Evolutionary conservation across 2,329 filamentous ascomycete species (phyloP).

Genomic region (Aspergillus chevalieri): DNA sequence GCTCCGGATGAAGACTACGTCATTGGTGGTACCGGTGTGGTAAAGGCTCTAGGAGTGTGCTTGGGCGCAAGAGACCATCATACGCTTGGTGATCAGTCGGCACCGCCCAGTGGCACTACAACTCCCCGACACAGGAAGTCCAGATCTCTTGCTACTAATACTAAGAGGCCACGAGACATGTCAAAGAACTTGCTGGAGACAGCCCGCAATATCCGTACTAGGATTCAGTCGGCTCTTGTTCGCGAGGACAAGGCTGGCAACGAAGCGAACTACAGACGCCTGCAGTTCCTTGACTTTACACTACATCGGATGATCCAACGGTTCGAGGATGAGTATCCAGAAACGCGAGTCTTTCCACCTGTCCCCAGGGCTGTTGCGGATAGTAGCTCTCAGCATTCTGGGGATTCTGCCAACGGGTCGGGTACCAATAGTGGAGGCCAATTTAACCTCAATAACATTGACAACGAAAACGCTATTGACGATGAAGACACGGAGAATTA

Average conservation of each 20-base stretch:
- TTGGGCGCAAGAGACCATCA: conserved; percentile 68
- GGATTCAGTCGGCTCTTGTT: conserved; percentile 75
- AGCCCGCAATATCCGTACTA: conserved; percentile 77
- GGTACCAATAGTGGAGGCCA: conserved; percentile 27
- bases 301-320: conserved; percentile 86
- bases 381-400: conserved; percentile 29
- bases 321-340: conserved; percentile 94
- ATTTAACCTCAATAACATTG: conserved; percentile 20
- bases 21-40: conserved; percentile 89
- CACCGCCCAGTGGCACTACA: conserved; percentile 46
- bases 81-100: conserved; percentile 37
- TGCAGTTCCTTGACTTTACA: conserved; percentile 82
- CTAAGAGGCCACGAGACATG: conserved; percentile 77
- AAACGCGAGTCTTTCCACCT: conserved; percentile 56
- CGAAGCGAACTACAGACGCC: conserved; percentile 69
- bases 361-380: conserved; percentile 17
- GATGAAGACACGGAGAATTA: conserved; percentile 39
- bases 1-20: conserved; percentile 91
- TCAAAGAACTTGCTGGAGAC: conserved; percentile 82
- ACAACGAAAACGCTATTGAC: conserved; percentile 28
- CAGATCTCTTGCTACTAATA: conserved; percentile 39
- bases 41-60: conserved; percentile 87
- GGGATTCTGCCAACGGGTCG: conserved; percentile 20
- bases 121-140: conserved; percentile 51
- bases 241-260: conserved; percentile 66